phyloP scores from a whole-genome alignment of 805 yeast species.

The Kregervanrija pseudodelftensis region DNA sequence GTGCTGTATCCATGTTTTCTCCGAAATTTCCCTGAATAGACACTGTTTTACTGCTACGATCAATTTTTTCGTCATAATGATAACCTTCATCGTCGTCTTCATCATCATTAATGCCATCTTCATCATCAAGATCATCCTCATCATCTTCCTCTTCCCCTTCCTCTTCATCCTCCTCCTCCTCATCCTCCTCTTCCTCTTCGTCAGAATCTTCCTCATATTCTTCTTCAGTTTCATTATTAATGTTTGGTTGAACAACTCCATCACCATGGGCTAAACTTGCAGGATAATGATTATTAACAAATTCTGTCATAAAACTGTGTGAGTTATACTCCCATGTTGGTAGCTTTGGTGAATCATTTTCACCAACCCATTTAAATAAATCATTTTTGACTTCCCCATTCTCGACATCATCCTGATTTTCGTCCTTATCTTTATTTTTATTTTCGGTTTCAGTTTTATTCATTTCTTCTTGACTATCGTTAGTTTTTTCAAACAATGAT shows the following conservation, averaged over 20 bases:
- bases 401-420: not conserved
- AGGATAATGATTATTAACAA: slow-evolving; percentile 20
- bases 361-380: slow-evolving; percentile 13
- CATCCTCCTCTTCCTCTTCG: slow-evolving; percentile 11
- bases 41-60: not conserved
- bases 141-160: slow-evolving; percentile 15
- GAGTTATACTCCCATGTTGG: slow-evolving; percentile 27
- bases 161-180: slow-evolving; percentile 18
- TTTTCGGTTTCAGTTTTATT: not conserved
- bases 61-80: slow-evolving; percentile 6
- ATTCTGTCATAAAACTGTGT: slow-evolving; percentile 27
- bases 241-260: slow-evolving; percentile 3
- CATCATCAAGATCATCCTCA: slow-evolving; percentile 5
- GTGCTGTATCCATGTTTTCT: slow-evolving; percentile 46
- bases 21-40: slow-evolving; percentile 42
- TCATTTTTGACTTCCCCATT: not conserved
- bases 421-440: not conserved
- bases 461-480: not conserved
- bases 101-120: not conserved
- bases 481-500: slow-evolving; percentile 7
- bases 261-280: slow-evolving; percentile 8
- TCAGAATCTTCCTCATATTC: slow-evolving; percentile 18
- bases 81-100: slow-evolving; percentile 12
- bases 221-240: slow-evolving; percentile 29
- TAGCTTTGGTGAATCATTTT: slow-evolving; percentile 12